Evolutionary conservation across 805 yeast genomes (phyloP), one percentile per base, ranked within the genome.

Genomic region (Teunomyces lycoperdinae): DNA sequence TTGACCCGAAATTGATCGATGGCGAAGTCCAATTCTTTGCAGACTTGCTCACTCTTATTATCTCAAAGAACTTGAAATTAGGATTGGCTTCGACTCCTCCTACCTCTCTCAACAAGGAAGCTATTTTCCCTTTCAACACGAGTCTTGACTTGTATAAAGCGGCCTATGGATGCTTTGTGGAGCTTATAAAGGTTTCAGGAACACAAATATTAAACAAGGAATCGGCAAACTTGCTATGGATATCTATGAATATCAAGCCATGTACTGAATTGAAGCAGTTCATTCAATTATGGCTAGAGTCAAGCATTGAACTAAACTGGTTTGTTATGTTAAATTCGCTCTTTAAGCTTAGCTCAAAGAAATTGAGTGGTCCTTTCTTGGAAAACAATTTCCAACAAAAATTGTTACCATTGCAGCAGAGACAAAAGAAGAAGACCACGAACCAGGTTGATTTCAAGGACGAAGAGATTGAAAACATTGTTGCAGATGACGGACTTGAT

Each of bases 241-340:
- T 81, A 7, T 79, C 73, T 8, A 67, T 73, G 71, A 68, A 71
- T 73, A 31, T 76, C 70, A 52, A 82, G 74, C 66, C 67, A 2
- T 78, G 81, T 38, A 54, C 52, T 1, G 74, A 72, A 6, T 60
- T 85, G 14, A 60, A 70, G 27, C 62, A 66, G 3, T 67, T 85
- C 42, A 70, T 87, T 9, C 62, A 58, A 11, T 75, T 79, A 13
- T 87, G 94, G 92, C 62, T 87, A 40, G 80, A 78, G 13, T 73
- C 79, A 4, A 72, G 68, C 28, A 52, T 69, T 11, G 76, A 72
- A 10, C 65, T 76, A 24, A 62, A 62, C 42, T 87, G 94, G 94
- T 79, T 87, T 48, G 61, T 68, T 1, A 77, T 80, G 30, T 66
- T 86, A 38, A 79, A 76, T 46, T 67, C 73, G 11, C 60, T 84